These are phyloP conservation scores for Cochlearia excelsa DNA, from an alignment of 345 rosid species.

Conservation along the genomic window DNA sequence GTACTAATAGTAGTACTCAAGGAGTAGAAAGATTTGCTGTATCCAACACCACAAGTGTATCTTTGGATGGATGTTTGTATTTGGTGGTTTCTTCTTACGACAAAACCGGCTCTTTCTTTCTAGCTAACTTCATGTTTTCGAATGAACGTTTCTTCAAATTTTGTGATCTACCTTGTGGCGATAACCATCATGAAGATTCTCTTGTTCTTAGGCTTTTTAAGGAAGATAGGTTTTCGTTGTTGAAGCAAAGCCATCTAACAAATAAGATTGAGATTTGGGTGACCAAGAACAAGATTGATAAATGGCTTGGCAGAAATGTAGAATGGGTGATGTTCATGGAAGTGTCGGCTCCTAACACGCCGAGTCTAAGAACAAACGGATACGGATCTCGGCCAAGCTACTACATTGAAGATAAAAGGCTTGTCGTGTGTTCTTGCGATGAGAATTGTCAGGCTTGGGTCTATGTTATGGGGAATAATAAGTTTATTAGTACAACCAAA, in stretches of 20 bases:
- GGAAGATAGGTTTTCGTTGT: not conserved
- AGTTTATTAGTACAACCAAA: not conserved
- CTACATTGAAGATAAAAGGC: slow-evolving; percentile 4
- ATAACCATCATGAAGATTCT: not conserved
- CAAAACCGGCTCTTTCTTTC: not conserved
- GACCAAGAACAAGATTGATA: not conserved
- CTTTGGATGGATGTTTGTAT: slow-evolving; percentile 12
- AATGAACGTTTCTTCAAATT: not conserved
- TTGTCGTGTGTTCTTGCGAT: slow-evolving; percentile 13
- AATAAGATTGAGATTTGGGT: slow-evolving; percentile 1
- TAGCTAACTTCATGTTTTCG: not conserved
- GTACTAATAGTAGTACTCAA: not conserved
- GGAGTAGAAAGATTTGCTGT: rapidly evolving
- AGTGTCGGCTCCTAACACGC: not conserved
- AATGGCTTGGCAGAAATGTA: not conserved
- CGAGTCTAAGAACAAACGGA: not conserved
- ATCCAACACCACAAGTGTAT: not conserved
- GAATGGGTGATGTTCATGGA: not conserved
- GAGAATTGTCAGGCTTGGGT: slow-evolving; percentile 3
- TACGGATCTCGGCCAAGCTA: not conserved
- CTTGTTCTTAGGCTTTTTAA: not conserved
- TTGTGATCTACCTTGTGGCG: slow-evolving; percentile 7
- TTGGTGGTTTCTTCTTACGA: not conserved
- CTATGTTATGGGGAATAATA: slow-evolving; percentile 1
- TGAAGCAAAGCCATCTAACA: not conserved